These are phyloP conservation scores for Mortierella hygrophila DNA, from an alignment of 192 early-diverging fungal species.

Conservation along the genomic window DNA sequence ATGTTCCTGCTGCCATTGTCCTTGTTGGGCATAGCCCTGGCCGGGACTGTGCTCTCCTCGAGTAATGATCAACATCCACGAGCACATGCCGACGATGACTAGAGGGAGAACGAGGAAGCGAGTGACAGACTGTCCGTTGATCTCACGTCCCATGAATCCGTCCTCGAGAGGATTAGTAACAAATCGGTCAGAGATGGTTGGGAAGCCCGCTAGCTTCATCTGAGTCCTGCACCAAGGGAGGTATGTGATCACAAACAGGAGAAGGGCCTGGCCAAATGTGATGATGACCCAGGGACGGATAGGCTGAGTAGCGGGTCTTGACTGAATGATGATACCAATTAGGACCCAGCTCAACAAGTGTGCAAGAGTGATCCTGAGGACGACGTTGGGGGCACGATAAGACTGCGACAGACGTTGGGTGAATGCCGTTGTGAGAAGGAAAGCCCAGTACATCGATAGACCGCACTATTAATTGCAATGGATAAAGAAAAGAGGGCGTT, in stretches of 20 bases:
- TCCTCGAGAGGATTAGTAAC: constrained; percentile 39
- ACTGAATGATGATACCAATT: constrained; percentile 51
- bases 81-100: constrained; percentile 58
- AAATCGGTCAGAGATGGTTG: constrained; percentile 27
- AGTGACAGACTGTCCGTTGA: constrained; percentile 36
- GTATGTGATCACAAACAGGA: constrained; percentile 50
- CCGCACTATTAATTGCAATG: constrained; percentile 52
- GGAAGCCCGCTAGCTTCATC: constrained; percentile 31
- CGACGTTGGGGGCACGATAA: constrained; percentile 60
- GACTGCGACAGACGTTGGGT: constrained; percentile 62
- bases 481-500: neutral
- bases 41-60: constrained; percentile 33
- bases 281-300: constrained; percentile 67
- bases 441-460: constrained; percentile 65
- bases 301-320: constrained; percentile 59
- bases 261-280: constrained; percentile 48
- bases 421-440: constrained; percentile 62
- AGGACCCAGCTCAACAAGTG: constrained; percentile 60
- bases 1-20: neutral
- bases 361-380: constrained; percentile 59
- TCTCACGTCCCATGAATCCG: constrained; percentile 53
- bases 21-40: neutral
- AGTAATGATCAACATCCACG: constrained; percentile 63
- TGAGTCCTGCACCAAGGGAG: constrained; percentile 46
- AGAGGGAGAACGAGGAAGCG: constrained; percentile 58